These are phyloP conservation scores for Pythium vanterpoolii DNA, from an alignment of 352 stramenopile species.

Conservation along the genomic window DNA sequence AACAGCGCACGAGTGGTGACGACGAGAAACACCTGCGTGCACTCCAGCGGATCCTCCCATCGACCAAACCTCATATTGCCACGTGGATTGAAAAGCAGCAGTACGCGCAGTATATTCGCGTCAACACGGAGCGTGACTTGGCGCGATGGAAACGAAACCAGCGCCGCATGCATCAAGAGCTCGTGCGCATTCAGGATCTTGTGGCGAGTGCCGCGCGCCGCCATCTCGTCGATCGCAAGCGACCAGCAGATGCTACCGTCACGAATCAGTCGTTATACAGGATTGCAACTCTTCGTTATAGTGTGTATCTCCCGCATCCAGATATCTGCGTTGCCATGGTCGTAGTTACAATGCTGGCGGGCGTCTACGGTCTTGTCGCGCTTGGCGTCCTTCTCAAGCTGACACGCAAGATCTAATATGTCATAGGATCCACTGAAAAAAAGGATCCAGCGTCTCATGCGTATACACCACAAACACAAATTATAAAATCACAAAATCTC, in stretches of 20 bases:
- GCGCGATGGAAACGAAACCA: neutral
- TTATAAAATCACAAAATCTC: neutral
- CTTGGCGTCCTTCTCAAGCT: slow-evolving; percentile 2
- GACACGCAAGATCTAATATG: neutral
- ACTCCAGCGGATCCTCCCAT: neutral
- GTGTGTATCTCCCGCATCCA: neutral
- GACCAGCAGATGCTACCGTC: neutral
- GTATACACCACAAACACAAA: neutral
- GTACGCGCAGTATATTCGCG: neutral
- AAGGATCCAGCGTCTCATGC: neutral
- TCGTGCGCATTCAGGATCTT: neutral
- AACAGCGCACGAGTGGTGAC: neutral
- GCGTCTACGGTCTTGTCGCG: neutral
- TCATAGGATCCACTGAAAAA: neutral
- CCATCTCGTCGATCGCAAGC: neutral
- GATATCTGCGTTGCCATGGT: neutral
- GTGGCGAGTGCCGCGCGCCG: neutral
- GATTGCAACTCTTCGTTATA: neutral
- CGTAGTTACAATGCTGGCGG: neutral
- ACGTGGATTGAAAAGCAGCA: neutral
- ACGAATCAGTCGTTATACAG: neutral
- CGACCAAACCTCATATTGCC: neutral
- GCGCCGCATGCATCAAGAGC: neutral
- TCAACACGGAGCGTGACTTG: slow-evolving; percentile 1
- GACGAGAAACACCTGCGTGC: neutral